phyloP scores from a whole-genome alignment of 257 asterid genomes.

The Henckelia pumila region DNA sequence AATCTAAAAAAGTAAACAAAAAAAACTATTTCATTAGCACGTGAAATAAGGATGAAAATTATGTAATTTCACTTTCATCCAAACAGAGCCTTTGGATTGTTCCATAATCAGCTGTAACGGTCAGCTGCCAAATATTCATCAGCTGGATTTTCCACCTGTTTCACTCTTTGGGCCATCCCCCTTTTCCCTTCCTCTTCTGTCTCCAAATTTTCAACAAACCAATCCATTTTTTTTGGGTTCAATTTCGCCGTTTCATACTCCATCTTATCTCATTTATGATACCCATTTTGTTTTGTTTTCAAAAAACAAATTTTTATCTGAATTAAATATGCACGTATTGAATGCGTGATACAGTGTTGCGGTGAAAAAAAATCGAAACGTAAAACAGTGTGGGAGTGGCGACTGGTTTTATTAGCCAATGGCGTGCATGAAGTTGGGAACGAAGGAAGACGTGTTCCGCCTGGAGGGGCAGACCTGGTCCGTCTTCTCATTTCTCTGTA shows the following conservation, averaged over 20 bases:
- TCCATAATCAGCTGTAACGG: constrained; percentile 7
- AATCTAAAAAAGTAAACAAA: no score
- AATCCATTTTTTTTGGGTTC: neutral
- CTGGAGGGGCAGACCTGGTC: constrained; percentile 46
- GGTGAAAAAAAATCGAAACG: constrained; percentile 18
- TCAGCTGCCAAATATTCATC: constrained; percentile 2
- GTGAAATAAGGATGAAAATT: no score
- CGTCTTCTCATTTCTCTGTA: constrained; percentile 16
- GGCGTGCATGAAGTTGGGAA: constrained; percentile 49
- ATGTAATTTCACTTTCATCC: constrained; percentile 4
- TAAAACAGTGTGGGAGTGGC: constrained; percentile 14
- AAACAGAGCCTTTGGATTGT: constrained; percentile 9
- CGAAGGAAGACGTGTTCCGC: constrained; percentile 41
- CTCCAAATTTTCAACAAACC: neutral
- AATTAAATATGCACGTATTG: neutral
- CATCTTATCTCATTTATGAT: neutral
- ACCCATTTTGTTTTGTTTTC: neutral
- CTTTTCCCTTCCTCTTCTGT: constrained; percentile 15
- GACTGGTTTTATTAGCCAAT: constrained; percentile 15
- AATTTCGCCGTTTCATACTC: neutral
- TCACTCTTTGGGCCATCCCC: constrained; percentile 27
- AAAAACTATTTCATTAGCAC: no score
- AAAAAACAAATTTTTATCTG: neutral
- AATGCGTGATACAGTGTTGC: neutral
- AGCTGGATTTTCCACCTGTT: constrained; percentile 21